A percentile compares a stretch with the other conserved stretches of the same genome.
phyloP scores from a whole-genome alignment of 1,139 yeast species.

The Yamadazyma pseudoaaseri region DNA sequence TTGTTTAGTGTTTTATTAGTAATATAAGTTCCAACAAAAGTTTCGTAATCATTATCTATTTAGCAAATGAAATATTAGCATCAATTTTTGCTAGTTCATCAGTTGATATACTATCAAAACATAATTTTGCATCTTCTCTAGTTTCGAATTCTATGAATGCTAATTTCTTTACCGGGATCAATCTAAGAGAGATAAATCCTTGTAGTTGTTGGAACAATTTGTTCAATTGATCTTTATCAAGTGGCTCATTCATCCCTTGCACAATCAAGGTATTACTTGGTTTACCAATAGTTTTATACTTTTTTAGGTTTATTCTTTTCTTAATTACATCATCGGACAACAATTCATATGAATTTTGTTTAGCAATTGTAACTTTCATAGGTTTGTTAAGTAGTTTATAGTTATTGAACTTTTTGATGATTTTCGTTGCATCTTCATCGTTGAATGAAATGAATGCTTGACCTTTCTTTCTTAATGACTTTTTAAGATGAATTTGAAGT shows the following conservation, averaged over 20 bases:
- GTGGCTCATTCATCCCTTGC: conserved; percentile 44
- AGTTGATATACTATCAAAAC: conserved; percentile 13
- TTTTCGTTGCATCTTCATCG: conserved; percentile 48
- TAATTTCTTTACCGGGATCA: conserved; percentile 64
- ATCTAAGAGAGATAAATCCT: conserved; percentile 66
- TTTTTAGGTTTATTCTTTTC: conserved; percentile 14
- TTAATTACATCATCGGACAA: conserved; percentile 8
- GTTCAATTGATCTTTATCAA: conserved; percentile 22
- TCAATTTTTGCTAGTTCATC: conserved; percentile 4
- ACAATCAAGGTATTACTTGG: conserved; percentile 72
- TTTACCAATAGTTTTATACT: conserved; percentile 21
- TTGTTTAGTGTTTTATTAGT: conserved; percentile 1
- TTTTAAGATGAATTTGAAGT: conserved; percentile 56
- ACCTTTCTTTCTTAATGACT: conserved; percentile 66
- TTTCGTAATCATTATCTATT: conserved; percentile 5
- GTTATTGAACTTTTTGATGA: conserved; percentile 38
- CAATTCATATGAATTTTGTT: conserved; percentile 13
- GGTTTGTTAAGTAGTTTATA: conserved; percentile 12
- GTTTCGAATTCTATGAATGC: conserved; percentile 79
- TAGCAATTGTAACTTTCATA: conserved; percentile 12
- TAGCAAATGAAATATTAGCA: conserved; percentile 10
- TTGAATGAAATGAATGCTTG: conserved; percentile 76
- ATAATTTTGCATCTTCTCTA: conserved; percentile 32
- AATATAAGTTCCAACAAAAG: not conserved
- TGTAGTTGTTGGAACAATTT: conserved; percentile 45